Evolutionary conservation across 2,329 filamentous ascomycete genomes (phyloP).

Genomic region (Ciborinia camelliae): DNA sequence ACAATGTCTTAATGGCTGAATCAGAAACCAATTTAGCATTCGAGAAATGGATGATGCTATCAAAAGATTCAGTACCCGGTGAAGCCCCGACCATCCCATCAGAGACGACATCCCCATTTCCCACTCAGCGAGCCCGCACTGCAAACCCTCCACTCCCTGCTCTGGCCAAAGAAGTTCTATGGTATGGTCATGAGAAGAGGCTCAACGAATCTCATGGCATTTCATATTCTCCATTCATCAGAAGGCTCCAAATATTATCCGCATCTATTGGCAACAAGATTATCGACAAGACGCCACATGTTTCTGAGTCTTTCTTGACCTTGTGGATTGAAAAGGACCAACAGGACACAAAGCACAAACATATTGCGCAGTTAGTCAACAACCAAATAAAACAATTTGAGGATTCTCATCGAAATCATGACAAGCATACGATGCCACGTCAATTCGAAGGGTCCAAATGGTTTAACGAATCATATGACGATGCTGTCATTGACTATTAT

Average conservation of each 20-base stretch:
- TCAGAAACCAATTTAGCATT: background rate
- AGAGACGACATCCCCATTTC: background rate
- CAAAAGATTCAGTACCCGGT: background rate
- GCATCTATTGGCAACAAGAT: background rate
- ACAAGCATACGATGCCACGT: background rate
- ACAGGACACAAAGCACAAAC: background rate
- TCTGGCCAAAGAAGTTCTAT: background rate
- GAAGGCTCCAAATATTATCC: background rate
- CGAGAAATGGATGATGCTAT: background rate
- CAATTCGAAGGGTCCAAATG: background rate
- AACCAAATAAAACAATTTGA: background rate
- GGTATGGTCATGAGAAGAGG: background rate
- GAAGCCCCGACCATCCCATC: background rate
- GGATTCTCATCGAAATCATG: too few species aligned
- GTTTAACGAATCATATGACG: background rate
- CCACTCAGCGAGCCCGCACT: background rate
- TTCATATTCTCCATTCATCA: slow-evolving; percentile 1
- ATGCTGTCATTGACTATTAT: slow-evolving; percentile 5
- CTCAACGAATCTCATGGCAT: background rate
- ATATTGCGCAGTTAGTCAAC: background rate
- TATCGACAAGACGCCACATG: background rate
- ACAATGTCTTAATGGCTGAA: background rate
- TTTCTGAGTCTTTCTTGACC: background rate
- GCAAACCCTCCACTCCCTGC: background rate
- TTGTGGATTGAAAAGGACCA: background rate